These are phyloP conservation scores for Leccinum barrowsii DNA, from an alignment of 768 basidiomycete genomes.

Conservation along the genomic window DNA sequence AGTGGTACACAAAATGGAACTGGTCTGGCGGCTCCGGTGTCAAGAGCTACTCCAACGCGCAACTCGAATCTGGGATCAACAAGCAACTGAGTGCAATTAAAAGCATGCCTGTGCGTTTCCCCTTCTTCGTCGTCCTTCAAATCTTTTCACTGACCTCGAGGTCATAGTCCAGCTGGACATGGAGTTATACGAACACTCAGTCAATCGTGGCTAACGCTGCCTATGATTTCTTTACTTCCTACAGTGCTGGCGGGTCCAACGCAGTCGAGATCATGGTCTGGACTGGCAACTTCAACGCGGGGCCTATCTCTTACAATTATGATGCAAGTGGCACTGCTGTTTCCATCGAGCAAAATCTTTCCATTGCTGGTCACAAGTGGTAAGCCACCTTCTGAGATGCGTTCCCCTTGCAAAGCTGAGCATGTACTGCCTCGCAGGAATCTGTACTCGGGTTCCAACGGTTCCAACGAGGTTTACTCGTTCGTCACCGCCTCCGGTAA, in stretches of 20 bases:
- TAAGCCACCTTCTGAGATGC: constrained; percentile 14
- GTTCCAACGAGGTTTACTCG: constrained; percentile 48
- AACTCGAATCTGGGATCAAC: constrained; percentile 49
- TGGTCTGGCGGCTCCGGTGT: constrained; percentile 52
- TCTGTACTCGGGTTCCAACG: constrained; percentile 52
- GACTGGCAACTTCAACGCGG: constrained; percentile 56
- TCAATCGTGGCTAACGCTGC: constrained; percentile 52
- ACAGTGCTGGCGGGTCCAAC: constrained; percentile 43
- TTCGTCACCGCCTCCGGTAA: constrained; percentile 39
- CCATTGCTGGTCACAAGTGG: constrained; percentile 51
- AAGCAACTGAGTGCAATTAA: constrained; percentile 50
- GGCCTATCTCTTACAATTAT: constrained; percentile 53
- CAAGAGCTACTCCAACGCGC: constrained; percentile 62
- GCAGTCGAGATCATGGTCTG: constrained; percentile 58
- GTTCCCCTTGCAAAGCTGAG: not conserved
- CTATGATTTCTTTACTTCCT: constrained; percentile 63
- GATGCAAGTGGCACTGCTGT: constrained; percentile 42
- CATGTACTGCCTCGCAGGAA: constrained; percentile 38
- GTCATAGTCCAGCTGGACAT: constrained; percentile 50
- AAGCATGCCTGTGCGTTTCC: constrained; percentile 49
- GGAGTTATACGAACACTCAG: constrained; percentile 44
- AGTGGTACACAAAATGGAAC: constrained; percentile 51
- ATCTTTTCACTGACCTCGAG: not conserved
- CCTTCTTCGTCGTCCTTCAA: not conserved
- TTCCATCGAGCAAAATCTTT: constrained; percentile 40